Base-by-base conservation (phyloP, 106 monocot genomes). In the Phalaenopsis aphrodite region DNA sequence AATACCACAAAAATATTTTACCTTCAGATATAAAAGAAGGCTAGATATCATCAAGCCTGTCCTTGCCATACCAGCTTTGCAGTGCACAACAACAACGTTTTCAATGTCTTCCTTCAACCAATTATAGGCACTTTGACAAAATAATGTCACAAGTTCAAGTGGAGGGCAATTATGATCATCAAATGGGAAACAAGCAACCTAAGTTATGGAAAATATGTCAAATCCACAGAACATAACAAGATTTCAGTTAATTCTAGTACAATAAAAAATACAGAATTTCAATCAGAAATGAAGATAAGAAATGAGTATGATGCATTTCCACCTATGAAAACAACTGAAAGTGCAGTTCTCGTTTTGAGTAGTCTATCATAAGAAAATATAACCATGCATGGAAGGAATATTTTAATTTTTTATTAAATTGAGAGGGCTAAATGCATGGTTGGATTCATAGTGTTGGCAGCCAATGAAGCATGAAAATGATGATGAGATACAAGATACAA, bases 61-160 rank as follows among this genome's bases (percentile, higher is more conserved):
- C 77, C 98, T 90, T 6, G 98, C 98, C 94, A 92, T 99, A 41
- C 98, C 98, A 83, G 98, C 98, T 91, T 99, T 99, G 84, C 98
- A 99, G 78, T 99, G 98, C 67, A 99, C 91, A 55, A 94, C 98
- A 18, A 99, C 94, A 37, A 99, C 98, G 86, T 99, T 99, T 82
- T 99, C 98, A 77, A 99, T 99, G 84, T 99, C 98, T 83, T 94
- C 91, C 84, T 99, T 99, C 81, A 99, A 80, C 98, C 98, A 99
- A 21, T 94, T 92, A 85, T 99, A 99, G 37, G 94, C 92, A 82
- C 98, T 99, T 83, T 94, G 94, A 82, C 98, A 99, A 71, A 99
- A 99, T 76, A 82, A 91, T 80, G 80, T 88, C 56, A 99, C 85
- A 73, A 99, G 92, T 83, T 94, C 90, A 37, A 99, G 83, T 23